Conservation (phyloP, 257 asterid species). For the Petunia axillaris region DNA sequence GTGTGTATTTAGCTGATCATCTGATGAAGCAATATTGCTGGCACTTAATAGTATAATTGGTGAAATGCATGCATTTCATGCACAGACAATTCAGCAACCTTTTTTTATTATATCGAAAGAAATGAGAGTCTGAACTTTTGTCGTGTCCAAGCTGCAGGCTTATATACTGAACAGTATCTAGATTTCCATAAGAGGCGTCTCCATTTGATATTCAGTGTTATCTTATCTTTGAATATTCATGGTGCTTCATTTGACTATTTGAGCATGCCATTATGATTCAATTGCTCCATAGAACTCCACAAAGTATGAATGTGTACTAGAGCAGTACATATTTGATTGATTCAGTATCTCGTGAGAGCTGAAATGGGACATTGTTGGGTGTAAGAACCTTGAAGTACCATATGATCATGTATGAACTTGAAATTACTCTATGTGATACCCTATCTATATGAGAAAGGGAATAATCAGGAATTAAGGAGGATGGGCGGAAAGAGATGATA, state of each 20-base stretch:
- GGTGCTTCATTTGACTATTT: constrained; percentile 11
- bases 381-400: constrained; percentile 20
- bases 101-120: too few relatives aligned
- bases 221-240: neutral
- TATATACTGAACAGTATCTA: neutral
- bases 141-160: neutral
- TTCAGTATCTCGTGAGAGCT: neutral
- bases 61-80: constrained; percentile 1
- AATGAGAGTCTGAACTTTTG: too few relatives aligned
- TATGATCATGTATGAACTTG: neutral
- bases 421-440: neutral
- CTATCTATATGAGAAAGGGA: neutral
- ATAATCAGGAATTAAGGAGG: neutral
- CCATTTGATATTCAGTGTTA: neutral
- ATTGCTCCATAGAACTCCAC: neutral
- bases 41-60: neutral
- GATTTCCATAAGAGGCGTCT: neutral
- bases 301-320: neutral
- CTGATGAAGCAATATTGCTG: constrained; percentile 5
- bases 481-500: constrained; percentile 9
- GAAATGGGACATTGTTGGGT: neutral
- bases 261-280: neutral
- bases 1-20: neutral
- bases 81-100: neutral
- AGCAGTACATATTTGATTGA: constrained; percentile 1